Base-by-base conservation (phyloP, 1,284 basidiomycete genomes). In the Ceraceosorus guamensis region DNA sequence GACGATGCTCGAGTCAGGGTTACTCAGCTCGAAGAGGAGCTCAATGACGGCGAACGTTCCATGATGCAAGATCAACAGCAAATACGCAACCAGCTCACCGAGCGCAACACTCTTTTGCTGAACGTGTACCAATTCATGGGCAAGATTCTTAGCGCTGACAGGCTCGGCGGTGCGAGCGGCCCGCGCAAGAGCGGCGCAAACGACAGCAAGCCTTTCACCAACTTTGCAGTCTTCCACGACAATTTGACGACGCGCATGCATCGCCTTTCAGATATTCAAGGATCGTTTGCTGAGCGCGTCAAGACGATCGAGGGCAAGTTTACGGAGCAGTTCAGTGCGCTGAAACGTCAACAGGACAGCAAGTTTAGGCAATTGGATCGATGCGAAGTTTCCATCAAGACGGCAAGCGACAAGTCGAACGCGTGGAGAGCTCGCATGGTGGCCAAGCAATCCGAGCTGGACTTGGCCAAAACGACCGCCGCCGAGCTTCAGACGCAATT, bases 41-140 rank as follows among this genome's bases (percentile, higher is more conserved):
- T 93, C 58, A 83, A 84, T 48, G 89, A 89, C 75, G 91, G 90
- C 59, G 89, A 93, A 73, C 82, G 87, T 46, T 82, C 85, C 46
- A 76, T 88, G 57, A 75, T 87, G 57, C 78, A 80, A 43, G 83
- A 85, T 2, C 89, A 95, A 75, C 83, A 81, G 53, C 86, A 91
- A 75, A 89, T 87, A 67, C 82, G 90, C 35, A 87, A 91, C 76
- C 91, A 95, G 77, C 78, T 93, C 48, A 90, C 88, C 32, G 93
- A 97, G 79, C 81, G 91, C 57, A 93, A 92, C 76, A 91, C 89
- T 24, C 80, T 97, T 31, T 79, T 97, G 48, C 80, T 95, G 60
- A 90, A 88, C 13, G 89, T 96, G 34, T 95, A 91, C 77, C 89
- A 93, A 77, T 91, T 92, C 72, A 84, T 96, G 81, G 91, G 95